phyloP scores from a whole-genome alignment of 352 stramenopile species.

The Pythium volutum region DNA sequence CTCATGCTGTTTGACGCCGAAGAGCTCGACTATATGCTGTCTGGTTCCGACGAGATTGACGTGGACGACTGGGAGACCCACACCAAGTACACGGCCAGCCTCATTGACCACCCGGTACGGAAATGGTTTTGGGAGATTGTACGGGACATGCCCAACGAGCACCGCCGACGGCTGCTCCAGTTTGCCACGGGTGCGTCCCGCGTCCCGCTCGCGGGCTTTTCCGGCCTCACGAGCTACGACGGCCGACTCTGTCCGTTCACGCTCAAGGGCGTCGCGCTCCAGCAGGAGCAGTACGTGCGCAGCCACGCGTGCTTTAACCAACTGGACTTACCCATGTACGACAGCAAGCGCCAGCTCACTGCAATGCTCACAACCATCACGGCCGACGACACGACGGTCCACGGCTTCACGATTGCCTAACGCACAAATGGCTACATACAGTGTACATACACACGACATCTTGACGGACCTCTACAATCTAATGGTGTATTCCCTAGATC shows the following conservation, averaged over 20 bases:
- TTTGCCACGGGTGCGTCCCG: slow-evolving; percentile 28
- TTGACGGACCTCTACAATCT: not conserved
- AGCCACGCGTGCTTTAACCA: slow-evolving; percentile 54
- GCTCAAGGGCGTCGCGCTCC: slow-evolving; percentile 18
- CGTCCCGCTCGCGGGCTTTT: slow-evolving; percentile 20
- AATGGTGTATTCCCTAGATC: not conserved
- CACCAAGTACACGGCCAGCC: slow-evolving; percentile 35
- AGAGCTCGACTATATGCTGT: slow-evolving; percentile 92
- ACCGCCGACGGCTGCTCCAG: slow-evolving; percentile 38
- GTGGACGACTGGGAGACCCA: slow-evolving; percentile 90
- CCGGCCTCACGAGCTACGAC: slow-evolving; percentile 24
- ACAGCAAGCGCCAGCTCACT: slow-evolving; percentile 80
- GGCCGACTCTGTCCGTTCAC: slow-evolving; percentile 30
- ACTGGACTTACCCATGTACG: slow-evolving; percentile 92
- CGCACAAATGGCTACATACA: slow-evolving; percentile 6
- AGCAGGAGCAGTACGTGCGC: slow-evolving; percentile 51
- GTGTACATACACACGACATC: slow-evolving; percentile 1
- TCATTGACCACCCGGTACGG: slow-evolving; percentile 9
- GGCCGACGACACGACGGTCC: slow-evolving; percentile 43
- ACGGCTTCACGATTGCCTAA: slow-evolving; percentile 68
- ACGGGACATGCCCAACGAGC: slow-evolving; percentile 36
- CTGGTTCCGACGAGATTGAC: slow-evolving; percentile 87
- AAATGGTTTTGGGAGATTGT: slow-evolving; percentile 42
- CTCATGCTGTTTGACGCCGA: slow-evolving; percentile 93
- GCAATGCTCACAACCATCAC: slow-evolving; percentile 57